Evolutionary conservation across 2,329 filamentous ascomycete genomes (phyloP).

Genomic region (Alternaria gaisen): DNA sequence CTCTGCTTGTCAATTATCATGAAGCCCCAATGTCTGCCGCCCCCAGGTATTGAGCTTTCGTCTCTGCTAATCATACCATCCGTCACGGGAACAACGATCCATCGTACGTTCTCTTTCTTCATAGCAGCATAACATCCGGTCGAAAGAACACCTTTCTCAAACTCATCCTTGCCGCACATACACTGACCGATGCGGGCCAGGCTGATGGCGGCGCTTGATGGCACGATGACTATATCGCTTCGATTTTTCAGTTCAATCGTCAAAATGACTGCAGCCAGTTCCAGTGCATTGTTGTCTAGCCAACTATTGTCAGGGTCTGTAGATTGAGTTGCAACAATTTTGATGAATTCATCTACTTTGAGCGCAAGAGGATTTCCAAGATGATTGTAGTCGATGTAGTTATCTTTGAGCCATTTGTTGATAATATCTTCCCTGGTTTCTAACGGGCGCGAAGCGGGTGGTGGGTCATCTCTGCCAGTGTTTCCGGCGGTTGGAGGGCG

Average conservation of each 20-base stretch:
- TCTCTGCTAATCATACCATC: not conserved
- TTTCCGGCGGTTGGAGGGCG: not conserved
- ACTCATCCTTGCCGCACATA: not conserved
- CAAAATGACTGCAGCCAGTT: not conserved
- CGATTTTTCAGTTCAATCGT: not conserved
- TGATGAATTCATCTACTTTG: not conserved
- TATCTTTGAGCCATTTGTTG: not conserved
- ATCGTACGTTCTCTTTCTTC: not conserved
- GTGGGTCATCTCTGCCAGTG: not conserved
- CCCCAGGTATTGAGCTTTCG: not conserved
- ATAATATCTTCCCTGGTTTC: not conserved
- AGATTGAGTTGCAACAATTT: not conserved
- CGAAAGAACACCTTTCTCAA: not conserved
- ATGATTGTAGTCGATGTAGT: not conserved
- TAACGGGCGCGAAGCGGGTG: not conserved
- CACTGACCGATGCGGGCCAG: not conserved
- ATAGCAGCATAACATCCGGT: not conserved
- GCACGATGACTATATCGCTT: not conserved
- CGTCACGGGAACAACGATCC: not conserved
- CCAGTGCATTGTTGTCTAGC: not conserved
- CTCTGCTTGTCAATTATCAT: slow-evolving; percentile 6
- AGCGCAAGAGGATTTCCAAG: not conserved
- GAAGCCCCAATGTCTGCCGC: not conserved
- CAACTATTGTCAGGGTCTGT: not conserved
- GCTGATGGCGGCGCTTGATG: not conserved